A percentile compares a stretch with the other conserved stretches of the same genome.
phyloP scores from a whole-genome alignment of 1,284 basidiomycete genomes.

The Irpex sp. region DNA sequence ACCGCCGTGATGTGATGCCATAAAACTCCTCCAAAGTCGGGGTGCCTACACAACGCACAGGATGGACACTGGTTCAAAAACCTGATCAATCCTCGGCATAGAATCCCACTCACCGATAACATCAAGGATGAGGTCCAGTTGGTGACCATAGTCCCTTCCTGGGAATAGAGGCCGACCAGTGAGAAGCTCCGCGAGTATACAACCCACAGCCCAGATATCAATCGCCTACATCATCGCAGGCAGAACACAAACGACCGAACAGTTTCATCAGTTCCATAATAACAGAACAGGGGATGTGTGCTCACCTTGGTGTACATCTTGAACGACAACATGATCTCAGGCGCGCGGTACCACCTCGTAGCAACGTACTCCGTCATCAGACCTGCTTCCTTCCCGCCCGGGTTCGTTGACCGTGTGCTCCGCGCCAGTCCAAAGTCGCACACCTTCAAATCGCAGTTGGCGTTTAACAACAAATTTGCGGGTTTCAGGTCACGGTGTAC shows the following conservation, averaged over 20 bases:
- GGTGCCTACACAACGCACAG: slow-evolving; percentile 43
- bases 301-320: slow-evolving; percentile 75
- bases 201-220: slow-evolving; percentile 86
- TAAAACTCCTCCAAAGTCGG: slow-evolving; percentile 87
- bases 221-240: slow-evolving; percentile 49
- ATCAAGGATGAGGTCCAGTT: slow-evolving; percentile 82
- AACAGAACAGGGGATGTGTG: background rate
- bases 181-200: slow-evolving; percentile 86
- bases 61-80: background rate
- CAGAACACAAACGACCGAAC: background rate
- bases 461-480: slow-evolving; percentile 77
- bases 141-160: slow-evolving; percentile 86
- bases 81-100: background rate
- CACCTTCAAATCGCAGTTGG: slow-evolving; percentile 84
- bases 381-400: slow-evolving; percentile 65
- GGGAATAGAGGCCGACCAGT: slow-evolving; percentile 81
- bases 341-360: slow-evolving; percentile 82
- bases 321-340: slow-evolving; percentile 89
- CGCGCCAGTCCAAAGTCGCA: slow-evolving; percentile 85
- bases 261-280: background rate
- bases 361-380: slow-evolving; percentile 86
- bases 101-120: slow-evolving; percentile 54
- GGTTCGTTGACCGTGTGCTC: slow-evolving; percentile 59
- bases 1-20: slow-evolving; percentile 78
- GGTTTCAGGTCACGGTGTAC: slow-evolving; percentile 83